phyloP scores from a whole-genome alignment of 805 yeast genomes.

The Wickerhamomyces bovis region DNA sequence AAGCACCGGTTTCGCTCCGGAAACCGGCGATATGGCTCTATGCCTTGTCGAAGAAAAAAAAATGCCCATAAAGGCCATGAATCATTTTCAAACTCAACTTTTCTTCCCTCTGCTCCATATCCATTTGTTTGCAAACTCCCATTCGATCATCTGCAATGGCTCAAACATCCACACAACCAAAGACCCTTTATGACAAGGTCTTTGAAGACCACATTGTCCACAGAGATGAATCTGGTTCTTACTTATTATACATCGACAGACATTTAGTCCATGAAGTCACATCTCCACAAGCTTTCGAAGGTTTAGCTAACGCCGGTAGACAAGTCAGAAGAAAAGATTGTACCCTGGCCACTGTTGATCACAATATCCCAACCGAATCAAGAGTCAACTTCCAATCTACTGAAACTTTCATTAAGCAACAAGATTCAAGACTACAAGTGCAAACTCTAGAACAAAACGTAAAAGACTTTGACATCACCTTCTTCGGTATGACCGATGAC shows the following conservation, averaged over 20 bases:
- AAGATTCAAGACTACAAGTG: conserved; percentile 89
- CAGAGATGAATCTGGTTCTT: conserved; percentile 81
- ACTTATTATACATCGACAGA: conserved; percentile 87
- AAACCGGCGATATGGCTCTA: conserved; percentile 1
- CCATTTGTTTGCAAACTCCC: neutral
- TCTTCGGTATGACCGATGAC: conserved; percentile 88
- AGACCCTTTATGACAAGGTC: conserved; percentile 92
- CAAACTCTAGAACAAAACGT: conserved; percentile 90
- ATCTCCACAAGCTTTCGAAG: conserved; percentile 98
- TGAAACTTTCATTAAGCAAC: conserved; percentile 78
- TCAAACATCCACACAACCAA: conserved; percentile 36
- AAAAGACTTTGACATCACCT: conserved; percentile 80
- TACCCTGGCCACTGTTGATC: conserved; percentile 92
- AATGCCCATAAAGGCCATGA: neutral
- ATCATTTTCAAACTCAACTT: neutral
- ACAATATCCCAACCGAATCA: conserved; percentile 94
- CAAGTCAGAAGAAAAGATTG: conserved; percentile 86
- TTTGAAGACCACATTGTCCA: conserved; percentile 93
- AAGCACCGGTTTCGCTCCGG: neutral
- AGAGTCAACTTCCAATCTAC: conserved; percentile 70
- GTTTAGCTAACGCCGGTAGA: conserved; percentile 83
- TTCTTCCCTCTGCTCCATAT: neutral
- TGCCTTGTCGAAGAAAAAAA: neutral
- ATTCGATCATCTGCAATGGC: conserved; percentile 19
- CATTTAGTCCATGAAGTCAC: conserved; percentile 98